phyloP scores from a whole-genome alignment of 805 yeast genomes.

The Candida nanaspora region DNA sequence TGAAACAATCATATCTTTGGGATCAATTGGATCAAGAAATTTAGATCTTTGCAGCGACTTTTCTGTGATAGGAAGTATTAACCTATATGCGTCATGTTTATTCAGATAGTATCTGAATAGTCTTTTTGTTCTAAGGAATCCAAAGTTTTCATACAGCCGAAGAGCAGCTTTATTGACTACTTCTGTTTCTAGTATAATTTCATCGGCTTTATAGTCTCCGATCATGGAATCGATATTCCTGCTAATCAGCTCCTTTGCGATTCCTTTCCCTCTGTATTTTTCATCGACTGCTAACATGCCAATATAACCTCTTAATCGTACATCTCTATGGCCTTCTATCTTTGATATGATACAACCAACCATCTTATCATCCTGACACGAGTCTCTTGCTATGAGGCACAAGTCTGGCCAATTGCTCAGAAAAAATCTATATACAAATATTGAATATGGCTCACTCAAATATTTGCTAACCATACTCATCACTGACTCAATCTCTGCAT shows the following conservation, averaged over 20 bases:
- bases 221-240: conserved; percentile 60
- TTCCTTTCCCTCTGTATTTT: conserved; percentile 65
- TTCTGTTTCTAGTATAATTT: conserved; percentile 89
- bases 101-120: conserved; percentile 83
- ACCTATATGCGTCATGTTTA: conserved; percentile 86
- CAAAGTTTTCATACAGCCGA: conserved; percentile 30
- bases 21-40: background rate
- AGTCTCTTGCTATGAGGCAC: conserved; percentile 54
- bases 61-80: conserved; percentile 73
- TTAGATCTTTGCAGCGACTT: conserved; percentile 38
- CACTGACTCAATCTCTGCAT: conserved; percentile 40
- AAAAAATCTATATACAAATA: conserved; percentile 87
- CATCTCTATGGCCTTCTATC: conserved; percentile 66
- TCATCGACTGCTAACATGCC: conserved; percentile 91
- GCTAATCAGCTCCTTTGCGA: conserved; percentile 68
- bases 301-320: conserved; percentile 79
- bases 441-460: conserved; percentile 89
- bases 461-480: conserved; percentile 59
- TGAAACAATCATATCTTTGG: conserved; percentile 15
- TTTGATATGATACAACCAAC: conserved; percentile 87
- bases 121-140: conserved; percentile 36
- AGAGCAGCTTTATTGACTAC: conserved; percentile 50
- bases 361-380: conserved; percentile 23
- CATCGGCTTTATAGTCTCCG: conserved; percentile 62
- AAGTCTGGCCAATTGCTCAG: conserved; percentile 86